These are phyloP conservation scores for Kitagawia praeruptora DNA, from an alignment of 129 eudicot genomes.

Conservation along the genomic window DNA sequence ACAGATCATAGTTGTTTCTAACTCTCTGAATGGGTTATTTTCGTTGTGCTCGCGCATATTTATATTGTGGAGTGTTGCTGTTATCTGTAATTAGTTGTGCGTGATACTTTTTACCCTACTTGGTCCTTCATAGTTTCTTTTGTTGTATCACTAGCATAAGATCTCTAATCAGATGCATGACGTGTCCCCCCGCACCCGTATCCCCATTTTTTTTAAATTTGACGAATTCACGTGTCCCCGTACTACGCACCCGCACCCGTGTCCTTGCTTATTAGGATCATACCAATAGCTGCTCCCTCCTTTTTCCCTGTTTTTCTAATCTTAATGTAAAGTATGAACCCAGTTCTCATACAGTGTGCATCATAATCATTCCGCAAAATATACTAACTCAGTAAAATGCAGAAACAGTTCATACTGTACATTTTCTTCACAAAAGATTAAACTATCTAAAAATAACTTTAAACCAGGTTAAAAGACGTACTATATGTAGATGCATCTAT, in stretches of 20 bases:
- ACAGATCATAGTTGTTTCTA: not conserved
- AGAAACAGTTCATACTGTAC: not conserved
- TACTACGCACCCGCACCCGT: too few relatives aligned
- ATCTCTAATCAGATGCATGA: not conserved
- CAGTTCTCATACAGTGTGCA: not conserved
- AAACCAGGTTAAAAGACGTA: slow-evolving; percentile 18
- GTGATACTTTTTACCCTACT: not conserved
- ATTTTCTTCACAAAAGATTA: not conserved
- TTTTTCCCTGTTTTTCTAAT: not conserved
- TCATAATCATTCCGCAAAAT: not conserved
- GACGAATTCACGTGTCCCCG: too few relatives aligned
- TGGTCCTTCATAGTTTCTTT: not conserved
- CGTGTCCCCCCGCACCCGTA: too few relatives aligned
- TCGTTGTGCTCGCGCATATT: not conserved
- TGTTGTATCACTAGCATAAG: not conserved
- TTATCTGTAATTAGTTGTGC: not conserved
- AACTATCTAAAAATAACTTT: not conserved
- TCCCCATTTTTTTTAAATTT: too few relatives aligned
- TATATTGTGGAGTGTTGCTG: not conserved
- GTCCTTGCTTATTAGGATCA: too few relatives aligned
- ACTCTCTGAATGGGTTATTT: not conserved
- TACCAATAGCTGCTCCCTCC: not conserved
- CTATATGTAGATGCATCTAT: slow-evolving; percentile 85
- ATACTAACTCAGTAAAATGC: not conserved
- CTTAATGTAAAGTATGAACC: not conserved